Evolutionary conservation across 1,284 basidiomycete genomes (phyloP), one percentile per base, ranked within the genome.

Genomic region (Cryptococcus jaspeensis): DNA sequence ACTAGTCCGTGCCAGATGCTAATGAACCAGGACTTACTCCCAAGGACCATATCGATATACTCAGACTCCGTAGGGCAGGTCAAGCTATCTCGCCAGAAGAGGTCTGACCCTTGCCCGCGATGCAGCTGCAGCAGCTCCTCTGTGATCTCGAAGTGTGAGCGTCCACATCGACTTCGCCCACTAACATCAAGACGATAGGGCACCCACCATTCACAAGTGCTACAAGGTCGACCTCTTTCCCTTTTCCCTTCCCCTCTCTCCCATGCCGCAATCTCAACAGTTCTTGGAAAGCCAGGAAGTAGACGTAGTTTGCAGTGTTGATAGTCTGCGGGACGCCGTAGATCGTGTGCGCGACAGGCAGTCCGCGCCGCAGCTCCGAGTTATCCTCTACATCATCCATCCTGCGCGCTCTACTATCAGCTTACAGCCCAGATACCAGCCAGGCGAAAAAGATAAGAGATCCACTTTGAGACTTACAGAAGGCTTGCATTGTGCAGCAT

Each of bases 341-440:
- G 62, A 98, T 92, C 78, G 89, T 91, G 79, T 99, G 94, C 0
- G 92, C 86, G 15, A 95, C 93, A 84, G 65, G 96, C 23, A 86
- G 82, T 0, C 95, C 94, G 55, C 94, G 79, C 9, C 96, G 82
- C 25, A 99, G 81, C 65, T 94, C 89, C 0, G 92, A 92, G 63
- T 90, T 89, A 70, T 99, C 96, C 76, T 99, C 92, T 39, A 99
- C 95, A 73, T 99, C 96, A 74, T 99, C 96, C 69, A 99, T 87
- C 64, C 91, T 93, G 69, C 32, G 18, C 47, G 38, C n/a, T 11
- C 15, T 18, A 7, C 9, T 18, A 37, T 49, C 32, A 49, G 47
- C 47, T 15, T 9, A 32, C 9, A 32, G 5, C 28, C 28, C 16
- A 12, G 5, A 41, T 13, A n/a, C 40, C 16, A n/a, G 20, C 40